Base-by-base conservation (phyloP, 176 grass and related monocot species). In the Chloris gayana region DNA sequence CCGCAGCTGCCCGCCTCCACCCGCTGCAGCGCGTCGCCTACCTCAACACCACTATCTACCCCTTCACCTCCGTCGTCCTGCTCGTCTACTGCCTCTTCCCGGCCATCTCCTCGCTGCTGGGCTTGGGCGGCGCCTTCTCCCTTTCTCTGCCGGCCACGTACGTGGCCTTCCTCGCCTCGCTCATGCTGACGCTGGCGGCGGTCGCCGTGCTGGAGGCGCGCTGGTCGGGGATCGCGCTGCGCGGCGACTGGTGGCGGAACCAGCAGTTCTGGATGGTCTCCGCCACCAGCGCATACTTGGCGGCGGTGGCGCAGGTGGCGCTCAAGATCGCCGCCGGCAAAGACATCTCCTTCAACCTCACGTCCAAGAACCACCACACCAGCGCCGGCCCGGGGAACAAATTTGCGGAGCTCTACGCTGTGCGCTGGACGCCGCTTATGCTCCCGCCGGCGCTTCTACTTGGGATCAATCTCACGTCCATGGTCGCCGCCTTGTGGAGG, bases 11-110 rank as follows among this genome's bases (percentile, higher is more conserved):
- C n/a, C n/a, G 35, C 5, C 89, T 98, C 60, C 89, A 95, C 72
- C 77, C 93, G 51, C 88, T 98, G 45, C 95, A 98, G 49, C 87
- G 95, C 27, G 83, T 94, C 2, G 95, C 95, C 6, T 98, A 98
- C 92, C 86, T 95, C 78, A 98, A 98, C 70, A 91, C 35, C 35
- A 37, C 35, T 5, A 6, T 85, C n/a, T 85, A 85, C 56, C 83
- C 83, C 3, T 78, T 85, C 74, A 78, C 83, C 9, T 85, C 83
- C 6, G 14, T 85, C n/a, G 70, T 85, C 31, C 42, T 85, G 15
- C 13, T 85, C 0, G 8, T 30, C 31, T 85, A 85, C 83, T 71
- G 66, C 56, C 7, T 83, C 67, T 13, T 78, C 38, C 67, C 74
- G 74, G 83, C 67, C n/a, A 34, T 78, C 35, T 37, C 35, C 38